Evolutionary conservation across 768 basidiomycete species (phyloP), one percentile per base, ranked within the genome.

Genomic region (Boletus tylopilopsis): DNA sequence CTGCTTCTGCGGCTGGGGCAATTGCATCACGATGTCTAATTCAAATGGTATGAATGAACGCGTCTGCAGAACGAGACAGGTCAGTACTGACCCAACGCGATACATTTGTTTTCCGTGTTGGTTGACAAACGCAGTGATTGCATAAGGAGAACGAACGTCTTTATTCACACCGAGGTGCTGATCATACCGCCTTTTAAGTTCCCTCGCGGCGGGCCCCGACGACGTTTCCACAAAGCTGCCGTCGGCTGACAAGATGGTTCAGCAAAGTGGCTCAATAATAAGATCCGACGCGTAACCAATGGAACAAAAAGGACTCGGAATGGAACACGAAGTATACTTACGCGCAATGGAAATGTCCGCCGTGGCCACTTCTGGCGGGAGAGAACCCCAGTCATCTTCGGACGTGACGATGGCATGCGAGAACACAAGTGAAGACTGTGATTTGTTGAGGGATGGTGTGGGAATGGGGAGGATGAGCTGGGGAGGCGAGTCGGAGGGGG

Each of bases 141-240:
- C 82, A 62, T 84, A 92, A 3, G 90, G 89, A 12, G 88, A 90
- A 25, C 85, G 80, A 11, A 82, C 73, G 51, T 80, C 74, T 59
- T 77, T 76, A 18, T 80, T 77, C 25, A 91, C 85, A 12, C 87
- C 84, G 30, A 81, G 66, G 36, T 76, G 70, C 42, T 82, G 78
- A 64, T 93, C 90, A 60, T 85, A 88, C 24, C 79, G 76, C 59
- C 76, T 76, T 75, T 92, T 93, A 47, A 92, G 72, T 57, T 87
- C 87, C 34, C 81, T 79, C 12, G 89, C 89, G 24, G 85, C 87
- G 13, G 76, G 73, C 3, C 82, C 87, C 44, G 84, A 88, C 6
- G 88, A 79, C 2, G 87, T 91, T 61, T 93, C 90, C 19, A 91
- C 80, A 63, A 85, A 92, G 36, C 75, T 85, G 49, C 81, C 82